Conservation (phyloP, 208 protist genomes). For the Leishmania guyanensis region DNA sequence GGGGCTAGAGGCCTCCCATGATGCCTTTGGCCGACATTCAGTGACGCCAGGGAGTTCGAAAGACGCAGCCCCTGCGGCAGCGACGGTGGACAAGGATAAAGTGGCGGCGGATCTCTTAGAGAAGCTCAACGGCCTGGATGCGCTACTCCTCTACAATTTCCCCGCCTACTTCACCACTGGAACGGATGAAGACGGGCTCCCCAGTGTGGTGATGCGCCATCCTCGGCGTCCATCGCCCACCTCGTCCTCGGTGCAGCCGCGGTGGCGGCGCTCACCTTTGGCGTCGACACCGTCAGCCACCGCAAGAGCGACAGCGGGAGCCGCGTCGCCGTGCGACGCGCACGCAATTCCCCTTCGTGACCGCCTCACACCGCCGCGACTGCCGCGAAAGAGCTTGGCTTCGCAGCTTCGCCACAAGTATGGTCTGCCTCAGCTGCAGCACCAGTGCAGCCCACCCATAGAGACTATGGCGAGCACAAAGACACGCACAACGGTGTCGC, state of each 20-base stretch:
- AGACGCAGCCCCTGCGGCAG: not conserved
- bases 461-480: not conserved
- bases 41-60: not conserved
- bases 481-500: not conserved
- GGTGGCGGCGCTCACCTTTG: not conserved
- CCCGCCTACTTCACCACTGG: conserved; percentile 38
- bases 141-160: conserved; percentile 35
- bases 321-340: not conserved
- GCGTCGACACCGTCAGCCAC: not conserved
- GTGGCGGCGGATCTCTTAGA: conserved; percentile 26
- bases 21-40: not conserved
- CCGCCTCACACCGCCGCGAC: conserved; percentile 10
- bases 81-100: not conserved
- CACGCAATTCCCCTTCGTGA: not conserved
- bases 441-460: not conserved
- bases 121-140: conserved; percentile 44
- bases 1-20: not conserved
- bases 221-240: not conserved
- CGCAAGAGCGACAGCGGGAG: not conserved
- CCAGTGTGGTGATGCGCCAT: conserved; percentile 24
- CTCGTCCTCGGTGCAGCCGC: too few species aligned
- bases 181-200: conserved; percentile 27
- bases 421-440: conserved; percentile 8
- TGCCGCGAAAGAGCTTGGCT: conserved; percentile 23
- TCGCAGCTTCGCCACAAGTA: conserved; percentile 33